These are phyloP conservation scores for Boechera divaricarpa DNA, from an alignment of 345 rosid genomes.

Conservation along the genomic window DNA sequence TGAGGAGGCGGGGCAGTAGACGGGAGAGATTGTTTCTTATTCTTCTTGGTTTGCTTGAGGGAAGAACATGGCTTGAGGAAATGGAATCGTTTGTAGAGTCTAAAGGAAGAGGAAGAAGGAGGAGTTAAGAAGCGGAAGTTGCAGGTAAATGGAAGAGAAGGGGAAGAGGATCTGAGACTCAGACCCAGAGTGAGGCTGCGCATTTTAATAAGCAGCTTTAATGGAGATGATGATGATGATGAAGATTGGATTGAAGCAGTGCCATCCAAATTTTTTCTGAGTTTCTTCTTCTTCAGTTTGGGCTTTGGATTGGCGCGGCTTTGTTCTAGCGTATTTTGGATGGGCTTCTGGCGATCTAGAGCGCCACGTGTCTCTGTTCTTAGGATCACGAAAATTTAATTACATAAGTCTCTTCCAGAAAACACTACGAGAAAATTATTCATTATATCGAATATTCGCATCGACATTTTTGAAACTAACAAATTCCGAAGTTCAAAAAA, in stretches of 20 bases:
- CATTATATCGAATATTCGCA: slow-evolving; percentile 23
- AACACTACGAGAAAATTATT: neutral
- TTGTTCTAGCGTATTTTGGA: slow-evolving; percentile 16
- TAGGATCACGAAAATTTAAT: slow-evolving; percentile 25
- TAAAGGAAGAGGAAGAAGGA: slow-evolving; percentile 50
- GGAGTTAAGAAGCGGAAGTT: slow-evolving; percentile 41
- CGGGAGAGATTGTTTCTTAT: slow-evolving; percentile 63
- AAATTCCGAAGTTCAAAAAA: neutral
- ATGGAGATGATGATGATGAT: slow-evolving; percentile 17
- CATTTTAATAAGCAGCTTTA: slow-evolving; percentile 43
- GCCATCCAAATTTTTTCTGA: slow-evolving; percentile 33
- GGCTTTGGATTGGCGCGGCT: slow-evolving; percentile 37
- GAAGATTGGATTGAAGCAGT: slow-evolving; percentile 23
- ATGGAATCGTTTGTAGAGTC: slow-evolving; percentile 68
- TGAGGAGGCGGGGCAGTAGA: slow-evolving; percentile 59
- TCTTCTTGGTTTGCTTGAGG: slow-evolving; percentile 73
- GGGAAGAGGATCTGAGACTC: slow-evolving; percentile 44
- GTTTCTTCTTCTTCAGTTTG: slow-evolving; percentile 10
- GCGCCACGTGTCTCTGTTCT: slow-evolving; percentile 42
- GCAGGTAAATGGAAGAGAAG: slow-evolving; percentile 45
- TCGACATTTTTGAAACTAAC: neutral
- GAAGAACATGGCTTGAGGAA: slow-evolving; percentile 79
- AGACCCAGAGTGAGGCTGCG: slow-evolving; percentile 39
- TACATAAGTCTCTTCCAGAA: slow-evolving; percentile 9
- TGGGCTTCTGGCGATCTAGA: slow-evolving; percentile 42